Evolutionary conservation across 257 asterid species (phyloP), one percentile per base, ranked within the genome.

Genomic region (Jacaranda mimosifolia): DNA sequence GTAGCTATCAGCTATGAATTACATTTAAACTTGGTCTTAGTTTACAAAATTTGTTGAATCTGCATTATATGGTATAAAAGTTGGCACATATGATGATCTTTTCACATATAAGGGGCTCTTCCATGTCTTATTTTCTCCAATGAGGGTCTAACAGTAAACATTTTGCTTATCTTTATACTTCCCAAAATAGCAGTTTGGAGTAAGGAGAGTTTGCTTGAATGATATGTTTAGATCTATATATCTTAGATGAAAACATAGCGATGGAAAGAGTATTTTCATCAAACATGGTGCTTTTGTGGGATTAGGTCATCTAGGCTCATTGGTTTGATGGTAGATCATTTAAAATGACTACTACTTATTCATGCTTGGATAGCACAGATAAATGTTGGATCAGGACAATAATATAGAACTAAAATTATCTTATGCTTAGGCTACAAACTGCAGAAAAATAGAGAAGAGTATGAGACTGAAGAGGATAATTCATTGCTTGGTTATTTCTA

Each of bases 241-340:
- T 63, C 38, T 26, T 45, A 35, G 4, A 17, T n/a, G 60, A 7
- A 49, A 32, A n/a, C 10, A 39, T 13, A 38, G 63, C 39, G 63
- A 45, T 51, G 58, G 6, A 57, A 5, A 42, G 68, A 68, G 26
- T 52, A 8, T 52, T 70, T 67, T 40, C 58, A 14, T 17, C 26
- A 38, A 4, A 19, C 51, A 5, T 40, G 51, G 48, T 67, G 39
- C 49, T 75, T 56, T 75, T 46, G 51, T 52, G 58, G 72, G 60
- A 74, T 63, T 48, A 48, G 19, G 45, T 15, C 39, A 9, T n/a
- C 11, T 35, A 12, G 42, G 62, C 74, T 55, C 14, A 67, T 55
- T 64, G 35, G 39, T 53, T 43, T 45, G 45, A 59, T 39, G 68
- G 42, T 67, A 42, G 38, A 56, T 8, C 35, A 38, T 39, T 11